Evolutionary conservation across 768 basidiomycete species (phyloP).

Genomic region (Auriscalpium vulgare): DNA sequence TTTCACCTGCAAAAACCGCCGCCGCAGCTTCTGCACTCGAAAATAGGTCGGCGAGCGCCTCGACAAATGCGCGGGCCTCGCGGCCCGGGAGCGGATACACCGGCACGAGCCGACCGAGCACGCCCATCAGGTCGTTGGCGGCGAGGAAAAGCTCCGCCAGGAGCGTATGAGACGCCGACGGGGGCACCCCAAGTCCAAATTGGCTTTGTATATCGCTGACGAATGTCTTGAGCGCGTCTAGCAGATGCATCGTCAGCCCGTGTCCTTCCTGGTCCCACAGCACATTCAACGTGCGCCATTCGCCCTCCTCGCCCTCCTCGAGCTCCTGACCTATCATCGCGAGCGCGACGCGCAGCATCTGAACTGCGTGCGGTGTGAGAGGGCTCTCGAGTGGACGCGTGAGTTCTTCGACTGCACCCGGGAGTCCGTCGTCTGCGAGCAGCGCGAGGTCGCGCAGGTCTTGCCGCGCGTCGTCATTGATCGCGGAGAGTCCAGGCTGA

Average conservation of each 20-base stretch:
- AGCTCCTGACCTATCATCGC: slow-evolving; percentile 50
- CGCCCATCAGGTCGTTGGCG: slow-evolving; percentile 42
- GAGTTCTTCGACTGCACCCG: slow-evolving; percentile 57
- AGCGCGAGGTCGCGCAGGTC: slow-evolving; percentile 53
- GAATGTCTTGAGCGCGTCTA: slow-evolving; percentile 42
- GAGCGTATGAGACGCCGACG: slow-evolving; percentile 22
- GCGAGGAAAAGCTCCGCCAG: slow-evolving; percentile 49
- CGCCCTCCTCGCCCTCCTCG: slow-evolving; percentile 39
- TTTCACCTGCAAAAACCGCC: slow-evolving; percentile 30
- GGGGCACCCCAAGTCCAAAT: slow-evolving; percentile 35
- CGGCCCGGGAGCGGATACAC: slow-evolving; percentile 45
- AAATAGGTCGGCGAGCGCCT: slow-evolving; percentile 46
- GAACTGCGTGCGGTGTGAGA: slow-evolving; percentile 41
- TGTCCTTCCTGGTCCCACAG: slow-evolving; percentile 56
- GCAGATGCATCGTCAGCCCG: slow-evolving; percentile 49
- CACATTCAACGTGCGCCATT: slow-evolving; percentile 45
- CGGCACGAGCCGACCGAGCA: slow-evolving; percentile 40
- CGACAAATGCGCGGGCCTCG: slow-evolving; percentile 35
- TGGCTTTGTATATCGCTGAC: slow-evolving; percentile 44
- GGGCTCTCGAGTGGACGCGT: slow-evolving; percentile 40
- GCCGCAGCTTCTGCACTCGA: slow-evolving; percentile 42
- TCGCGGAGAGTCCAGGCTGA: slow-evolving; percentile 49
- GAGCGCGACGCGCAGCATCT: slow-evolving; percentile 56
- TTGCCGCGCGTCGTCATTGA: slow-evolving; percentile 51
- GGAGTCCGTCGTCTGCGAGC: slow-evolving; percentile 62